Conservation (phyloP, 129 eudicot species). For the Tagetes erecta region DNA sequence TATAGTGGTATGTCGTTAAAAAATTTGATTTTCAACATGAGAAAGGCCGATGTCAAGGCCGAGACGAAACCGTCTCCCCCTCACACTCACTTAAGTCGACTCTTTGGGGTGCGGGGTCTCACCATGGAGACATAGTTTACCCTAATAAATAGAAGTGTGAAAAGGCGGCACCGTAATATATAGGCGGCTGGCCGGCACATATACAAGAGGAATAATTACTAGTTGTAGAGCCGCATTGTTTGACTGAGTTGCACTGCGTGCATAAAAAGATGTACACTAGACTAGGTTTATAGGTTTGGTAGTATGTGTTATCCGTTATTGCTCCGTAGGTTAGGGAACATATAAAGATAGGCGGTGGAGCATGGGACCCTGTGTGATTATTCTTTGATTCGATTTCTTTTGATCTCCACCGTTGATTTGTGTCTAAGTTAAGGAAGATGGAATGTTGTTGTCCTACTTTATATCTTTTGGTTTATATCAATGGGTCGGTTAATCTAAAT, state of each 20-base stretch:
- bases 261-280: constrained; percentile 1
- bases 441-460: neutral
- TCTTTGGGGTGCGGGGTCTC: no score
- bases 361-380: constrained; percentile 23
- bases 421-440: neutral
- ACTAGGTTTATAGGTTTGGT: neutral
- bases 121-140: no score
- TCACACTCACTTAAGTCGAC: no score
- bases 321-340: constrained; percentile 23
- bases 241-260: neutral
- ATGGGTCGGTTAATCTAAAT: neutral
- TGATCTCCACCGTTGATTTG: neutral
- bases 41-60: no score
- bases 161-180: constrained; percentile 41
- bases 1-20: no score
- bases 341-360: constrained; percentile 19
- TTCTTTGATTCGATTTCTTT: constrained; percentile 17
- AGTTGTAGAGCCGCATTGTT: neutral
- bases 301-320: neutral
- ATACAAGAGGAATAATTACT: constrained; percentile 11
- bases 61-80: no score
- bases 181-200: constrained; percentile 69
- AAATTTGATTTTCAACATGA: no score
- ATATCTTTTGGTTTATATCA: neutral
- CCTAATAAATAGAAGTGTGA: neutral